A percentile compares a stretch with the other conserved stretches of the same genome.
Evolutionary conservation across 805 yeast genomes (phyloP).

Genomic region (Wickerhamiella occidentalis): DNA sequence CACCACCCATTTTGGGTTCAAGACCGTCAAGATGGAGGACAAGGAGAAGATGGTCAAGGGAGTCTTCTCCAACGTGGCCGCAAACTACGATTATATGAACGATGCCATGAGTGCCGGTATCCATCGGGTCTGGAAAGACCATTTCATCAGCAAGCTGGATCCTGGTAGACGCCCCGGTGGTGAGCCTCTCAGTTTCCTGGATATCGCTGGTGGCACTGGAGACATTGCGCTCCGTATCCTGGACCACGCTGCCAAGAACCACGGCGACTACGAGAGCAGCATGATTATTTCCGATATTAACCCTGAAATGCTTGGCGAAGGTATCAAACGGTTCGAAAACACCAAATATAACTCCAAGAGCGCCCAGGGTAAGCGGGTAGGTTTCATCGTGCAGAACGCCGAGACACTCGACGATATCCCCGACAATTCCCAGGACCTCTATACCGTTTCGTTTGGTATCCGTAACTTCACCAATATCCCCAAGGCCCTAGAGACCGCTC

Average conservation of each 20-base stretch:
- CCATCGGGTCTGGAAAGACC: constrained; percentile 90
- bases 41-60: constrained; percentile 63
- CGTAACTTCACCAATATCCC: constrained; percentile 92
- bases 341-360: constrained; percentile 30
- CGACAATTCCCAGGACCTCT: constrained; percentile 82
- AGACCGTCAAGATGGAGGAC: constrained; percentile 63
- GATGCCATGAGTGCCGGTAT: constrained; percentile 96
- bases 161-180: constrained; percentile 88
- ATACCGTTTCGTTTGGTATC: constrained; percentile 94
- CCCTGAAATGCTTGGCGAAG: constrained; percentile 91
- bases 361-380: constrained; percentile 57
- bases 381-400: constrained; percentile 84
- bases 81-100: constrained; percentile 91
- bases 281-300: constrained; percentile 94
- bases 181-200: constrained; percentile 74
- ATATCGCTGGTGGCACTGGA: constrained; percentile 98
- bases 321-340: constrained; percentile 56
- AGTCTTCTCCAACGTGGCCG: constrained; percentile 90
- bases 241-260: constrained; percentile 74
- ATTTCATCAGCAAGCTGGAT: constrained; percentile 74
- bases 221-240: constrained; percentile 93
- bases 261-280: constrained; percentile 58
- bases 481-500: constrained; percentile 88
- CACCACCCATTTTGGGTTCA: constrained; percentile 90
- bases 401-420: constrained; percentile 74